Base-by-base conservation (phyloP, 1,139 yeast species). In the Magnusiomyces paraingens region DNA sequence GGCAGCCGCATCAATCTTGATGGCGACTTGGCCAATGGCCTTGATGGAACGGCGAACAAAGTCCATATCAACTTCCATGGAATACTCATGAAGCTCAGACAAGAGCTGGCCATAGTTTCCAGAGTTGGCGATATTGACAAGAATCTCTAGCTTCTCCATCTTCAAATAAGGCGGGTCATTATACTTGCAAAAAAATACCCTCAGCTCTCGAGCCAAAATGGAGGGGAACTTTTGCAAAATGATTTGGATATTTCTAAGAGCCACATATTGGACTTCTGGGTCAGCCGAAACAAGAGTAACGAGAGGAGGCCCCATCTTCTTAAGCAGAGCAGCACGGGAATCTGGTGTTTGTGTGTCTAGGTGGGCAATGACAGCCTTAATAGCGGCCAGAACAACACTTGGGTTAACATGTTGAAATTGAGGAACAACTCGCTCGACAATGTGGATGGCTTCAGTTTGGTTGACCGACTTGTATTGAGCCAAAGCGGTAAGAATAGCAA, bases 331-430 rank as follows among this genome's bases (percentile, higher is more conserved):
- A 6, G 73, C 72, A 52, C 74, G 76, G 58, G 73, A 73, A 22
- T 78, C 78, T 3, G 68, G 63, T 8, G 76, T 70, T 32, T 84
- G 72, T 29, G 73, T 68, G n/a, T 81, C 82, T 53, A 88, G 61
- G 67, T 90, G 95, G 57, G 81, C 81, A 40, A 94, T 70, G 10
- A 93, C 82, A 1, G 89, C 89, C 66, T 90, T 89, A 58, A 94
- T 83, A 0, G 97, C 81, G 36, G 91, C 82, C 61, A 94, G 75
- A 2, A 94, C 98, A 38, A 94, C 98, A 2, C 96, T 86, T 0
- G 99, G 96, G 67, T 94, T 94, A 35, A 88, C 98, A 69, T 94
- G 99, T 71, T 94, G 99, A 64, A 94, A 80, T 70, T 93, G 99
- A 6, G 99, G 99, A 5, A 88, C 81, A 8, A 90, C 91, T 59